Evolutionary conservation across 1,284 basidiomycete species (phyloP), one percentile per base, ranked within the genome.

Genomic region (Ceratobasidium sp.): DNA sequence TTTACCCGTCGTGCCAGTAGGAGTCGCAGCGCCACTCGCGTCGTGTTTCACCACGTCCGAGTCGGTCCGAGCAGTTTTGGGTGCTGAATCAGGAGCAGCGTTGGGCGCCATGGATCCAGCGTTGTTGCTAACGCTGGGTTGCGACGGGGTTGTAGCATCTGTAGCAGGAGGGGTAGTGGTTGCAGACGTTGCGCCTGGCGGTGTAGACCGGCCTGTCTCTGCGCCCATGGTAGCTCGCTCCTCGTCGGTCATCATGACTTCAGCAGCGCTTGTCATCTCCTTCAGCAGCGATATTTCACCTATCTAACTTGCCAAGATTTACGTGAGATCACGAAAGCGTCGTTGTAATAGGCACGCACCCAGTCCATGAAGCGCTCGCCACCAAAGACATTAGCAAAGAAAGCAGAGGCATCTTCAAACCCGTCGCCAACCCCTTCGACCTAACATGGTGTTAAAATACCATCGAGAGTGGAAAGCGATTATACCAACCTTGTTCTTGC

Each of bases 241-340:
- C 81, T 98, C 96, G 5, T 97, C 95, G 0, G 92, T 89, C 87
- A 92, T 90, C 85, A 94, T 90, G 0, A 90, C 90, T 39, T 89
- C 88, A n/a, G 92, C 92, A 24, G 90, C 87, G 27, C 85, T 86
- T 1, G 92, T 92, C 91, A 94, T 93, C 79, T 94, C 93, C 79
- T 95, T 96, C 90, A 96, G 93, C 63, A 97, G 86, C 2, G 93
- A 92, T 66, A 97, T 96, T 84, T 96, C 94, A 74, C 95, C 95
- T 77, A 97, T 95, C 92, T 95, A 80, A 49, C 39, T 59, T 13
- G 49, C 53, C 27, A 24, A 49, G 77, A 65, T 64, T 19, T 22
- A 19, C 46, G 39, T 65, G 8, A 58, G 53, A 19, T 68, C 48
- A 24, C 24, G 54, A 24, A 51, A 54, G 37, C 51, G 43, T 43